A percentile compares a stretch with the other conserved stretches of the same genome.
Conservation (phyloP, 305 asterid species). For the Solanum hybrid region DNA sequence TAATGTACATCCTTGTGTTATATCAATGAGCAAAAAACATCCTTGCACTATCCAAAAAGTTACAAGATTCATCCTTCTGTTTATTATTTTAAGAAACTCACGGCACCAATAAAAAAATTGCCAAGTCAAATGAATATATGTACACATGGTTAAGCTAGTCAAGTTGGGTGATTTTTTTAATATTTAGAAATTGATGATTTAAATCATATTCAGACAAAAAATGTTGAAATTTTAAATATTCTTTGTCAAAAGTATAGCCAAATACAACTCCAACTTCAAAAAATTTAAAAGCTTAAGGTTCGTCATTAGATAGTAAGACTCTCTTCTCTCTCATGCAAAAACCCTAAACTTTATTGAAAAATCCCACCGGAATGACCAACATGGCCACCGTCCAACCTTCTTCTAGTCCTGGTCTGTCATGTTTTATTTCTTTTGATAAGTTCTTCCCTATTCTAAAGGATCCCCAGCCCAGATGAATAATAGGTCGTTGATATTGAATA, state of each 20-base stretch:
- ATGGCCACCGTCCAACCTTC: neutral
- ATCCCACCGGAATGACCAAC: neutral
- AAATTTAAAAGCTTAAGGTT: neutral
- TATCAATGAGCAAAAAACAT: neutral
- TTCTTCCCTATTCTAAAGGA: neutral
- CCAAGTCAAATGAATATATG: neutral
- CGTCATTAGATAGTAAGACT: neutral
- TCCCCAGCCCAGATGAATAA: neutral
- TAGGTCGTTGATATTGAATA: neutral
- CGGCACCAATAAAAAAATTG: neutral
- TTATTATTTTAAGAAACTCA: neutral
- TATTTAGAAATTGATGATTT: neutral
- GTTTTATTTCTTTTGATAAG: too few species aligned
- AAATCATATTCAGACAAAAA: neutral
- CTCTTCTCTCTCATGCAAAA: neutral
- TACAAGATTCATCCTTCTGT: neutral
- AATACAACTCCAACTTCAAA: neutral
- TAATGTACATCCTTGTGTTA: neutral
- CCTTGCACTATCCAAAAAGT: neutral
- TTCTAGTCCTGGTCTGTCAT: neutral
- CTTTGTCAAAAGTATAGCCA: neutral
- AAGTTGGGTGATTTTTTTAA: neutral
- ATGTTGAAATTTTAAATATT: neutral
- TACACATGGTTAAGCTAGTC: neutral
- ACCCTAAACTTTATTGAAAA: neutral